Conservation (phyloP, 768 basidiomycete genomes). For the Pisolithus tinctorius region DNA sequence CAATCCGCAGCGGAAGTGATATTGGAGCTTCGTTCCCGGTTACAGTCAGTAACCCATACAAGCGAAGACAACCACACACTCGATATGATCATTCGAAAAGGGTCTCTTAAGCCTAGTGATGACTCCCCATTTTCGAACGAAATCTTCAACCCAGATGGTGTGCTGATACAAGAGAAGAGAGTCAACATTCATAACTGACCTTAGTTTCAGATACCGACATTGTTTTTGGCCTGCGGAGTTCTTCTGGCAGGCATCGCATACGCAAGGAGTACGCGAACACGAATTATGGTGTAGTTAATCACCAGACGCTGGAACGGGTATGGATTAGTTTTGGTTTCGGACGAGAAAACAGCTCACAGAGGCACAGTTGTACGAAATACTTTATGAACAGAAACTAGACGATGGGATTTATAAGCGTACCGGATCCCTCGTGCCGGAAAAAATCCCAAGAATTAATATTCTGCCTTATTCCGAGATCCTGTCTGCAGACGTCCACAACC, state of each 20-base stretch:
- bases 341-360: background rate
- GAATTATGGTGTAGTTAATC: conserved; percentile 50
- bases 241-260: conserved; percentile 28
- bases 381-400: conserved; percentile 46
- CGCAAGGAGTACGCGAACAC: conserved; percentile 41
- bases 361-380: conserved; percentile 39
- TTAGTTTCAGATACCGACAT: conserved; percentile 31
- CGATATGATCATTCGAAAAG: conserved; percentile 47
- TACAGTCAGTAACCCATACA: conserved; percentile 25
- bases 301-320: conserved; percentile 37
- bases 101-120: conserved; percentile 45
- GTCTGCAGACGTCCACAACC: conserved; percentile 21
- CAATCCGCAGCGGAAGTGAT: conserved; percentile 45
- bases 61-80: conserved; percentile 30
- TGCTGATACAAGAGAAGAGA: conserved; percentile 8
- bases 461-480: conserved; percentile 31
- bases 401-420: conserved; percentile 34
- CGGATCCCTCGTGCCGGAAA: conserved; percentile 3
- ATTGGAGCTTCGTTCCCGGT: conserved; percentile 36
- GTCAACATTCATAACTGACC: background rate
- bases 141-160: conserved; percentile 45
- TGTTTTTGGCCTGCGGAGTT: conserved; percentile 33
- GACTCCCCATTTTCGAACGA: conserved; percentile 50
- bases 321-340: conserved; percentile 7
- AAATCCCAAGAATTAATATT: conserved; percentile 30